Base-by-base conservation (phyloP, 2,329 filamentous ascomycete genomes). In the Phymatotrichopsis omnivora region DNA sequence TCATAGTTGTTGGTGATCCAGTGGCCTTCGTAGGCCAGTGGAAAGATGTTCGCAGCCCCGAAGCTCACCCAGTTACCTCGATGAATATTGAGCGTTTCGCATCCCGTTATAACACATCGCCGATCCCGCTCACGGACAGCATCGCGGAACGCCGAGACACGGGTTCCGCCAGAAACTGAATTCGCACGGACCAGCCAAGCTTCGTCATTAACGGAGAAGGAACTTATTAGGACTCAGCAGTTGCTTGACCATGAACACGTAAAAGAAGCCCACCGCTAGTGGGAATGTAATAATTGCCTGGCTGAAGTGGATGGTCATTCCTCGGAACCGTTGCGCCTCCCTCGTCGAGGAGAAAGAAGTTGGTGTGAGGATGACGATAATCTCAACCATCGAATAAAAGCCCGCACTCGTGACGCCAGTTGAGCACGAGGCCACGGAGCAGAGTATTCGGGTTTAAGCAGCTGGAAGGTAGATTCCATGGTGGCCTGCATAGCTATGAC, bases 11-110 rank as follows among this genome's bases (percentile, higher is more conserved):
- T 10, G 7, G 46, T 29, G 2, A 31, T 48, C 56, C 57, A 60
- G 14, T 54, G 29, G 3, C 25, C 7, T 46, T 60, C 56, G 27
- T 56, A 52, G 5, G 52, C 55, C 3, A 55, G 20, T 3, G 56
- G 58, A 47, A 61, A 61, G 2, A 61, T 57, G 36, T 60, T 56
- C 1, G 54, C 54, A 12, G 55, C 58, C 40, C 62, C 46, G 30
- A 60, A 59, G 11, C 55, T 47, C 3, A 2, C 11, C 54, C 57
- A 58, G 10, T 61, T 29, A 58, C 45, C 30, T 22, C 41, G 33
- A 38, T 40, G 14, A 16, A 35, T 40, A 32, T 22, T 7, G 5
- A 46, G n/a, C 16, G 30, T 46, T 23, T 39, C 10, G 17, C 43
- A n/a, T n/a, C 47, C 49, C 1, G 50, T 52, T 33, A 55, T 50